A percentile compares a stretch with the other conserved stretches of the same genome.
Conservation (phyloP, 139 green algal genomes). For the Chlamydomonas eustigma region DNA sequence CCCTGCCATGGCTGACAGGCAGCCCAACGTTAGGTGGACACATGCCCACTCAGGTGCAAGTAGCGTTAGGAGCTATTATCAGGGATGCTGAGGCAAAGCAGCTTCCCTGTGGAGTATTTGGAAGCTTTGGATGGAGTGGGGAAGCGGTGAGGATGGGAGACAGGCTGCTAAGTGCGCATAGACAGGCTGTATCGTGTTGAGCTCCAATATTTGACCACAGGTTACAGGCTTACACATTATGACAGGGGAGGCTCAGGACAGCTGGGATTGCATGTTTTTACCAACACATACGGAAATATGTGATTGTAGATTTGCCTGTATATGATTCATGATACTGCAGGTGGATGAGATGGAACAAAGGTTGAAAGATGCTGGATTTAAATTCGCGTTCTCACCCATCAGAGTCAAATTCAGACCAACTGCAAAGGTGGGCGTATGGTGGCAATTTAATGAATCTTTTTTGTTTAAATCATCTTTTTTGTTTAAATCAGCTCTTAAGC, state of each 20-base stretch:
- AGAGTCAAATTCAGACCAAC: conserved; percentile 93
- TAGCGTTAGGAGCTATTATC: conserved; percentile 81
- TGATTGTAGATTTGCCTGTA: too few relatives aligned
- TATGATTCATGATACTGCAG: too few relatives aligned
- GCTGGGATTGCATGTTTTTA: too few relatives aligned
- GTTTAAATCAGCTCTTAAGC: not conserved
- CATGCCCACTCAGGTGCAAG: conserved; percentile 87
- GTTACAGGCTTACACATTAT: too few relatives aligned
- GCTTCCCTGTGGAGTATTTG: conserved; percentile 91
- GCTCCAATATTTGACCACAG: too few relatives aligned
- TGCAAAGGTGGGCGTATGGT: conserved; percentile 37
- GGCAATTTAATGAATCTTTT: not conserved
- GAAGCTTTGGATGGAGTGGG: conserved; percentile 92
- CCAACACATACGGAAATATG: too few relatives aligned
- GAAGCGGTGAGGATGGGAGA: conserved; percentile 73
- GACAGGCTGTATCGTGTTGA: too few relatives aligned
- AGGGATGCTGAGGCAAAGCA: conserved; percentile 45
- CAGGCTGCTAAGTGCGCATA: too few relatives aligned
- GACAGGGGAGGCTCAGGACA: too few relatives aligned
- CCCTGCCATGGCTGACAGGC: conserved; percentile 33
- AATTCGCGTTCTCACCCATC: conserved; percentile 84
- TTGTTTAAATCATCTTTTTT: not conserved
- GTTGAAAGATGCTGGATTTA: conserved; percentile 83
- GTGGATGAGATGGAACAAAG: conserved; percentile 78
- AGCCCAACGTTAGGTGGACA: conserved; percentile 91